Evolutionary conservation across 2,329 filamentous ascomycete genomes (phyloP), one percentile per base, ranked within the genome.

Genomic region (Coniella lustricola): DNA sequence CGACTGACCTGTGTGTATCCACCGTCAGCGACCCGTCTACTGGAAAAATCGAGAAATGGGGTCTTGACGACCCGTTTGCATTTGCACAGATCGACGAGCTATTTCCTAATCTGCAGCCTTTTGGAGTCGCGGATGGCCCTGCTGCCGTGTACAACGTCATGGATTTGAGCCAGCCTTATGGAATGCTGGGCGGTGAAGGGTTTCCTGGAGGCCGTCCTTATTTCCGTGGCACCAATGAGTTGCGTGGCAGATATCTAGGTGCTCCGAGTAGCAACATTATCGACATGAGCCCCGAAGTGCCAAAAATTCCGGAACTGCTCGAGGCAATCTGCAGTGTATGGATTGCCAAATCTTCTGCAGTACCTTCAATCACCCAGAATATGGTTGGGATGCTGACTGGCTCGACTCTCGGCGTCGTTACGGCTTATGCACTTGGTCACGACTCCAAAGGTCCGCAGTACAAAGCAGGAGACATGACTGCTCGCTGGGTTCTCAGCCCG

Each of bases 401-500:
- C 5, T 93, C 90, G 17, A 88, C 90, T 3, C 75, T 87, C 9
- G 91, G 91, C 35, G 75, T 95, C 2, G 74, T 97, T 35, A 87
- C 87, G 1, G 77, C 88, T 0, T 96, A 93, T 67, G 84, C 87
- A 17, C 70, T 96, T 1, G 85, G 85, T 20, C 67, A 69, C 49
- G 74, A 77, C 43, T 62, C 68, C 4, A 68, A 79, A 20, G 79
- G 84, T 44, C 74, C 80, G 46, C 77, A 84, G 49, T 80, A 84
- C 54, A 73, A 76, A 33, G 80, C 81, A 35, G 90, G 90, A 3
- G 85, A 94, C 59, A 76, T 93, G 55, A 95, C 88, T 34, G 87
- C 87, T 31, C 86, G 85, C 56, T 97, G 91, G 91, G 82, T 88
- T 9, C 72, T 97, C 12, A 90, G 89, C 60, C 93, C 93, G 3